Base-by-base conservation (phyloP, 352 stramenopile species). In the Globisporangium nagaii region DNA sequence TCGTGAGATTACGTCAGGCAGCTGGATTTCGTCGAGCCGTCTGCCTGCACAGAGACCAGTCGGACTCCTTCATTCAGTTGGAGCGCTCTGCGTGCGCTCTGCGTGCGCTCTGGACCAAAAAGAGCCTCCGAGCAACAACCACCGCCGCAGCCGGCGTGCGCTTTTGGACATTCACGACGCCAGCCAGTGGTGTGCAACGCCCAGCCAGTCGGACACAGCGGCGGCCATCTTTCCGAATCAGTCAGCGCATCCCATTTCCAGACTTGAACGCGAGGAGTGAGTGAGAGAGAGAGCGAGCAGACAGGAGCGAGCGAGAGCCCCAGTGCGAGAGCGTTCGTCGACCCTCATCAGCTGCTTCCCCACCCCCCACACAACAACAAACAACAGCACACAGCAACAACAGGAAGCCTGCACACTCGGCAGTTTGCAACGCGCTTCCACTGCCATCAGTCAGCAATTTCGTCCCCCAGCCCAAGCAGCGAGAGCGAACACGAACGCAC, bases 161-260 rank as follows among this genome's bases (percentile, higher is more conserved):
- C 41, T 34, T 37, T 49, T 27, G n/a, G 15, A 10, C 7, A 37
- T 37, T 37, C 36, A 25, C 36, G 8, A 5, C 25, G 7, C 41
- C 13, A 39, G 34, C 35, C 17, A 22, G 39, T 7, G 22, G 40
- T 46, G 41, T 47, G 41, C 41, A 48, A 48, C 24, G 42, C 42
- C 42, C 42, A 48, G 42, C 43, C 43, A 49, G 43, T 49, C 43
- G 43, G 27, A 36, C 43, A 49, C 42, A 39, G 34, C 34, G 13
- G 4, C 13, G 34, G 19, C 27, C 28, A 24, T 49, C 43, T 27
- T 49, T 36, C 25, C n/a, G 17, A 25, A 49, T 49, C 43, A 36
- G 43, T 36, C 6, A 42, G 43, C 43, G 43, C 43, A 49, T 49
- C 43, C 20, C 43, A 49, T 49, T 49, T 49, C 43, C 43, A 49